Evolutionary conservation across 805 yeast genomes (phyloP).

Genomic region (Lipomyces lipofer): DNA sequence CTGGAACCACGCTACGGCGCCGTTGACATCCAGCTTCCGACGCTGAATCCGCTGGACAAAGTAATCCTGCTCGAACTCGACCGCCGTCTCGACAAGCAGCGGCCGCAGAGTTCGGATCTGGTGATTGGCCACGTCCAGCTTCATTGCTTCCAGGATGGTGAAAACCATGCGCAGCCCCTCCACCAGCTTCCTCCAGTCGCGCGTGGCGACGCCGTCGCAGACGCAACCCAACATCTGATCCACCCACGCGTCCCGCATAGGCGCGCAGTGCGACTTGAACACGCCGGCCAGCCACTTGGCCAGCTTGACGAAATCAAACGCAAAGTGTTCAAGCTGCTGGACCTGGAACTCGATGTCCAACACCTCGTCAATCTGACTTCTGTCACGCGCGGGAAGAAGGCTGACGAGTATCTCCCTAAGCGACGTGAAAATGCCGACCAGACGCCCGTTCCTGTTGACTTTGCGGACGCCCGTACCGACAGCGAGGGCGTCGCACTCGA

Average conservation of each 20-base stretch:
- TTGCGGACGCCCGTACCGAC: constrained; percentile 22
- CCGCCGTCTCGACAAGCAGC: constrained; percentile 79
- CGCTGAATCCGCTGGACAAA: constrained; percentile 47
- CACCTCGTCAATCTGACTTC: constrained; percentile 62
- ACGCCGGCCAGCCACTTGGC: constrained; percentile 73
- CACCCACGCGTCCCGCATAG: constrained; percentile 91
- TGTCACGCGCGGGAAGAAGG: constrained; percentile 76
- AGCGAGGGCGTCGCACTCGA: constrained; percentile 53
- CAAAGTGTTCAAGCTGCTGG: constrained; percentile 65
- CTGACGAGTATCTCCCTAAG: constrained; percentile 71
- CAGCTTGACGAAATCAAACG: constrained; percentile 70
- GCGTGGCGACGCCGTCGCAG: constrained; percentile 13
- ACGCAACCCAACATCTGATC: constrained; percentile 72
- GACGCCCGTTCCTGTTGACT: constrained; percentile 36
- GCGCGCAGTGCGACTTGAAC: constrained; percentile 90
- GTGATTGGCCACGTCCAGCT: constrained; percentile 91
- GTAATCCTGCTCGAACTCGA: constrained; percentile 85
- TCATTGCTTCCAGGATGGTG: constrained; percentile 89
- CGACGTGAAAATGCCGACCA: constrained; percentile 76
- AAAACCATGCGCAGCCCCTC: constrained; percentile 77
- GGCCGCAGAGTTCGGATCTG: constrained; percentile 86
- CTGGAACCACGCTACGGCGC: constrained; percentile 68
- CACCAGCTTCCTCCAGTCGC: constrained; percentile 48
- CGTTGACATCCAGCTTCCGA: constrained; percentile 59
- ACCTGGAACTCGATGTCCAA: constrained; percentile 73